Evolutionary conservation across 495 filamentous ascomycete genomes (phyloP).

Genomic region (Mycothermus thermophilus): DNA sequence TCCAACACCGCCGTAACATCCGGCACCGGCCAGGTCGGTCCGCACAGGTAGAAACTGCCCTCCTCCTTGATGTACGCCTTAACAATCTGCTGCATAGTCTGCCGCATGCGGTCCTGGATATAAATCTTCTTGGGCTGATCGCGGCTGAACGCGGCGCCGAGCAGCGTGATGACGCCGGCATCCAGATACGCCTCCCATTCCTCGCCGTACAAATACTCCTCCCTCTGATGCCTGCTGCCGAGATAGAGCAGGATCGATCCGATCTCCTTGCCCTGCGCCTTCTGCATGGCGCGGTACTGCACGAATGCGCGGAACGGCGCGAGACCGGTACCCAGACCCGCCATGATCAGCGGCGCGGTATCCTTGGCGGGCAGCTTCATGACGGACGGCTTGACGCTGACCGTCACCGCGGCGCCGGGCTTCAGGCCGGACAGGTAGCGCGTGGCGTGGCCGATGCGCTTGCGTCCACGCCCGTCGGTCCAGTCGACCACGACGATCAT

Average conservation of each 20-base stretch:
- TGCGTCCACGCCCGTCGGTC: slow-evolving; percentile 75
- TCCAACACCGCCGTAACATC: slow-evolving; percentile 88
- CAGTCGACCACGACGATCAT: slow-evolving; percentile 97
- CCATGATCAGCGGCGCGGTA: slow-evolving; percentile 93
- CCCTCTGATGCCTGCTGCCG: slow-evolving; percentile 89
- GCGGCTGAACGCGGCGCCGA: slow-evolving; percentile 88
- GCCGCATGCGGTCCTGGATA: slow-evolving; percentile 94
- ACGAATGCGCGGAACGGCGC: slow-evolving; percentile 97
- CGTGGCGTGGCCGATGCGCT: slow-evolving; percentile 85
- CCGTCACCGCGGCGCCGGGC: slow-evolving; percentile 65
- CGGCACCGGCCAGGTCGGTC: slow-evolving; percentile 97
- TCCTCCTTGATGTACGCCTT: slow-evolving; percentile 79
- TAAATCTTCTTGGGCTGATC: slow-evolving; percentile 98
- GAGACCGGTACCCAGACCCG: slow-evolving; percentile 93
- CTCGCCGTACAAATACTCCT: slow-evolving; percentile 98
- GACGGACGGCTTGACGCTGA: slow-evolving; percentile 90
- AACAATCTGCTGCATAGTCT: slow-evolving; percentile 73
- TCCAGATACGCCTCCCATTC: slow-evolving; percentile 98
- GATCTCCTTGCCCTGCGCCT: slow-evolving; percentile 86
- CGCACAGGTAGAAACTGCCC: slow-evolving; percentile 91
- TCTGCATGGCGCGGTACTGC: slow-evolving; percentile 95
- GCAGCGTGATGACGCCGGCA: slow-evolving; percentile 84
- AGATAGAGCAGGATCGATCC: slow-evolving; percentile 91
- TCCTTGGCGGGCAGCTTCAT: slow-evolving; percentile 83
- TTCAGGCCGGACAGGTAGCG: slow-evolving; percentile 66